A percentile compares a stretch with the other conserved stretches of the same genome.
Evolutionary conservation across 371 early-diverging fungal genomes (phyloP).

Genomic region (Mucor irregularis): DNA sequence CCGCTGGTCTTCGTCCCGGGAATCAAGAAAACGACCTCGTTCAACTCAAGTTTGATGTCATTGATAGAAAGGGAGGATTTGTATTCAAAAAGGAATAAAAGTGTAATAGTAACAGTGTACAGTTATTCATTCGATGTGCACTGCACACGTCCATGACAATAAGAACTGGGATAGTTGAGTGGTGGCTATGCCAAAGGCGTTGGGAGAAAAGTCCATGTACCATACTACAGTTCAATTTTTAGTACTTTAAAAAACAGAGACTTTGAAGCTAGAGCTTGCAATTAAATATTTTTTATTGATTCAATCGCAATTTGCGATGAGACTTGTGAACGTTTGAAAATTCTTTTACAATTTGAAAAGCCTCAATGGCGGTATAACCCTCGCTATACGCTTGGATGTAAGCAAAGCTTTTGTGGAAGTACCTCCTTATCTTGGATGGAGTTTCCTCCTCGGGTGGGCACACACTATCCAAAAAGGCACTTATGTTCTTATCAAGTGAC

Average conservation of each 20-base stretch:
- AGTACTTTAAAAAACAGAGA: too few relatives aligned
- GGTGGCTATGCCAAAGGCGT: too few relatives aligned
- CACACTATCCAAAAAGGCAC: constrained; percentile 38
- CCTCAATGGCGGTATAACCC: not conserved
- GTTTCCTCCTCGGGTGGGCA: not conserved
- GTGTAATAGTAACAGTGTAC: too few relatives aligned
- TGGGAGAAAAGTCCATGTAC: too few relatives aligned
- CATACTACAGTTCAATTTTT: too few relatives aligned
- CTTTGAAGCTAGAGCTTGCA: too few relatives aligned
- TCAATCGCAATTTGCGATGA: too few relatives aligned
- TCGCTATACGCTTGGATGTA: not conserved
- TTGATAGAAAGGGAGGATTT: constrained; percentile 3
- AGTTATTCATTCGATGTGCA: too few relatives aligned
- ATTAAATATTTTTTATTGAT: too few relatives aligned
- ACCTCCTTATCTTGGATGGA: not conserved
- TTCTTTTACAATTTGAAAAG: not conserved
- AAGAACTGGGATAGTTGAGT: too few relatives aligned
- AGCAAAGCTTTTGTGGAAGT: not conserved
- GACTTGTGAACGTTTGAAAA: not conserved
- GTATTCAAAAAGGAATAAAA: too few relatives aligned
- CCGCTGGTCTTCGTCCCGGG: constrained; percentile 62
- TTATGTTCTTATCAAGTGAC: constrained; percentile 48
- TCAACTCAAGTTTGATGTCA: not conserved
- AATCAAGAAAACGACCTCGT: not conserved
- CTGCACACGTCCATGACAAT: too few relatives aligned